Base-by-base conservation (phyloP, 192 early-diverging fungal species). In the Allomyces javanicus region DNA sequence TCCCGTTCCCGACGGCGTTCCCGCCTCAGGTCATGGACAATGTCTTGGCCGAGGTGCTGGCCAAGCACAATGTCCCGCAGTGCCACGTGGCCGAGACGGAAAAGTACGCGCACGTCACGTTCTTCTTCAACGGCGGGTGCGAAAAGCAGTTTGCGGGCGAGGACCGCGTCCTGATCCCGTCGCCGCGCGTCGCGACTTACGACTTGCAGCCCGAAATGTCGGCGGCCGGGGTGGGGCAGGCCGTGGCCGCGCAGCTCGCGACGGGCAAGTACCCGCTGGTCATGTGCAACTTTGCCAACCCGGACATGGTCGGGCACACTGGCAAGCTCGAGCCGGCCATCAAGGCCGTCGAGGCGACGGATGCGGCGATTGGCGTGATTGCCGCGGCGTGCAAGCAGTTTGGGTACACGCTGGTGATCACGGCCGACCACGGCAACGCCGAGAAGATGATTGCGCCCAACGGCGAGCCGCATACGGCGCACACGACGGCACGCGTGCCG, bases 21-120 rank as follows among this genome's bases (percentile, higher is more conserved):
- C 90, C 93, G 68, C 86, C 94, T 25, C 94, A 97, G 75, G 85
- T 81, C 63, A 97, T 99, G 95, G 89, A 90, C 71, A 96, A 99
- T 70, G 93, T 97, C 50, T 74, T 99, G 62, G 94, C 90, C 63
- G 97, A 99, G 74, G 94, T 91, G 93, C 77, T 99, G 33, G 85
- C 85, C 67, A 90, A 92, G 79, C 77, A 89, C 65, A 72, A 78
- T n/a, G 77, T 97, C 22, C 78, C 86, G 24, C 97, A 99, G 78
- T 84, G 84, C 75, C 97, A 97, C 77, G 83, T 97, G 69, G 96
- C 97, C 62, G 97, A 99, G 79, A 99, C 97, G 4, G 97, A 99
- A 72, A 99, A 99, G 80, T 99, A 95, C 78, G 95, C 97, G 25
- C 97, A 99, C 74, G 97, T 99, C 27, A 99, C 97, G 62, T 99